Evolutionary conservation across 2,329 filamentous ascomycete species (phyloP).

Genomic region (Penicillium rolfsii): DNA sequence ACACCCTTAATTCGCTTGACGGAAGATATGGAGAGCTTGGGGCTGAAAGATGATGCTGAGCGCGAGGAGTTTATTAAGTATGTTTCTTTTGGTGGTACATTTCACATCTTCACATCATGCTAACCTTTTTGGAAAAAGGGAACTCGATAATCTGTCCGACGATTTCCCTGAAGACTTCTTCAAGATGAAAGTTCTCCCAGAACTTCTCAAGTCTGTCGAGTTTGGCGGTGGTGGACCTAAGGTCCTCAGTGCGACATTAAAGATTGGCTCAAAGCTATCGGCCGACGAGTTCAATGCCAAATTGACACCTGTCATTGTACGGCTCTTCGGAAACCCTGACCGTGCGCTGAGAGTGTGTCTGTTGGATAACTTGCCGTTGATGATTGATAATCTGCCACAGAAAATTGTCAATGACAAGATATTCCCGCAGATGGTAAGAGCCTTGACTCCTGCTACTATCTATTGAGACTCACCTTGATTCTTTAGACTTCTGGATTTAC

Average conservation of each 20-base stretch:
- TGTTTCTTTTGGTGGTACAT: constrained; percentile 23
- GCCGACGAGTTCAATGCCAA: constrained; percentile 86
- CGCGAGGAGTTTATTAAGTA: constrained; percentile 80
- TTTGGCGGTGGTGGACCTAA: constrained; percentile 95
- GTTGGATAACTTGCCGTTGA: constrained; percentile 81
- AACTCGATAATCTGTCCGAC: constrained; percentile 82
- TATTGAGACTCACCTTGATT: constrained; percentile 31
- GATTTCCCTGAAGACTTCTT: constrained; percentile 98
- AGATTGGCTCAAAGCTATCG: constrained; percentile 83
- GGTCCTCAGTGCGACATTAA: constrained; percentile 84
- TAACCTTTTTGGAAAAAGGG: constrained; percentile 47
- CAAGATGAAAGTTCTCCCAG: constrained; percentile 93
- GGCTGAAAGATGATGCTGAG: constrained; percentile 82
- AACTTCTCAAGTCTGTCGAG: constrained; percentile 97
- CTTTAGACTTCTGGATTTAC: constrained; percentile 86
- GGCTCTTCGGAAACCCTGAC: constrained; percentile 88
- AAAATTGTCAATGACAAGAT: constrained; percentile 95
- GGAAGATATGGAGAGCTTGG: constrained; percentile 88
- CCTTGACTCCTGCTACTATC: neutral
- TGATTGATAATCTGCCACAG: constrained; percentile 88
- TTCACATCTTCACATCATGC: neutral
- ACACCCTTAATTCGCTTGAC: constrained; percentile 89
- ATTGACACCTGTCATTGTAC: constrained; percentile 82
- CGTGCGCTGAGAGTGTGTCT: constrained; percentile 88
- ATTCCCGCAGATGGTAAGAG: constrained; percentile 81